Conservation (phyloP, 805 yeast species). For the Candida maltosa region DNA sequence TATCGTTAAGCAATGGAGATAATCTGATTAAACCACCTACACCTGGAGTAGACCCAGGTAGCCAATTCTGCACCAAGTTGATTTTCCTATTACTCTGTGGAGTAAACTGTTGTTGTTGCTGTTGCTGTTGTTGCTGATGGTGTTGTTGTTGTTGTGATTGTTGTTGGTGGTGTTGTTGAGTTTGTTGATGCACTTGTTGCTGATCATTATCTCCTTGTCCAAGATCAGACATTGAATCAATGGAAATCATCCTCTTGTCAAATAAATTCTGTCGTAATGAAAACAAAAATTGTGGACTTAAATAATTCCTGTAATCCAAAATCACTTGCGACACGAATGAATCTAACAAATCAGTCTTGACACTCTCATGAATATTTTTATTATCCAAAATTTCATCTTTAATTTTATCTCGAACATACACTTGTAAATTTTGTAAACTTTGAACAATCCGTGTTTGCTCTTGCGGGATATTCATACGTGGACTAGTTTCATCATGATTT, state of each 20-base stretch:
- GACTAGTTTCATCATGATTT: too few relatives aligned
- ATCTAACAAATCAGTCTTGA: slow-evolving; percentile 11
- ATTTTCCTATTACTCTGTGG: too few relatives aligned
- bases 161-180: slow-evolving; percentile 1
- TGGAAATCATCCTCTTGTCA: slow-evolving; percentile 2
- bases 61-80: slow-evolving; percentile 12
- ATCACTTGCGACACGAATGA: slow-evolving; percentile 12
- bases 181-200: not conserved
- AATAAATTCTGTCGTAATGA: slow-evolving; percentile 4
- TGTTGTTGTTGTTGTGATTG: slow-evolving; percentile 2
- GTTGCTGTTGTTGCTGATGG: slow-evolving; percentile 5
- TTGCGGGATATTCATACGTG: too few relatives aligned
- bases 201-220: slow-evolving; percentile 1
- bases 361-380: slow-evolving; percentile 9
- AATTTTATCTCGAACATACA: slow-evolving; percentile 1
- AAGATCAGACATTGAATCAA: too few relatives aligned
- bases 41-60: slow-evolving; percentile 2
- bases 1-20: slow-evolving; percentile 10
- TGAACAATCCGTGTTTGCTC: too few relatives aligned
- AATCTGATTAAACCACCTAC: slow-evolving; percentile 7
- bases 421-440: slow-evolving; percentile 3
- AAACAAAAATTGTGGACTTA: slow-evolving; percentile 6
- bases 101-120: slow-evolving; percentile 8
- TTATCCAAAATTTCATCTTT: slow-evolving; percentile 3
- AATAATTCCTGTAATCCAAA: slow-evolving; percentile 10